A percentile compares a stretch with the other conserved stretches of the same genome.
phyloP scores from a whole-genome alignment of 768 basidiomycete species.

The Suillus plorans region DNA sequence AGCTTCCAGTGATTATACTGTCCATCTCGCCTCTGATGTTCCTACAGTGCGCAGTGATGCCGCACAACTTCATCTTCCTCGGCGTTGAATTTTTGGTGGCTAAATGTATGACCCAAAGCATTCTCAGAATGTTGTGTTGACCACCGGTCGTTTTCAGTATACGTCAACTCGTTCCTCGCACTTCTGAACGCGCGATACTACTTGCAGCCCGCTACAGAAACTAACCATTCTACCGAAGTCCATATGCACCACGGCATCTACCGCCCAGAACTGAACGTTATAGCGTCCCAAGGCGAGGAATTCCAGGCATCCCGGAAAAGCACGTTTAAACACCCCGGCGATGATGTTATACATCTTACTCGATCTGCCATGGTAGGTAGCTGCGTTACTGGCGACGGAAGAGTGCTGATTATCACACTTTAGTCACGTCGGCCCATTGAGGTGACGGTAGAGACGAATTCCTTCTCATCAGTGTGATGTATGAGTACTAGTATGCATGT shows the following conservation, averaged over 20 bases:
- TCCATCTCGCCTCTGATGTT: neutral
- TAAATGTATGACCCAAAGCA: neutral
- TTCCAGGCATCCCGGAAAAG: neutral
- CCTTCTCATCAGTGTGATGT: too few relatives aligned
- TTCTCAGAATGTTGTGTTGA: neutral
- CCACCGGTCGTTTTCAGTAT: neutral
- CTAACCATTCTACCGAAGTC: too few relatives aligned
- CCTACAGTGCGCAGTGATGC: neutral
- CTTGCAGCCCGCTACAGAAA: neutral
- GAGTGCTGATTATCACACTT: neutral
- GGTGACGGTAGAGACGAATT: too few relatives aligned
- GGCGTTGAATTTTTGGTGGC: neutral
- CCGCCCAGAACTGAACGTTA: neutral
- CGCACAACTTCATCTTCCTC: neutral
- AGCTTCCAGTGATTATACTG: neutral
- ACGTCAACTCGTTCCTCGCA: constrained; percentile 6
- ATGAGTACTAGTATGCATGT: too few relatives aligned
- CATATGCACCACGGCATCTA: neutral
- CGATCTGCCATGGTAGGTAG: neutral
- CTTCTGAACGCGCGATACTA: constrained; percentile 4
- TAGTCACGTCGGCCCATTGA: too few relatives aligned
- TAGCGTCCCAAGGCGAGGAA: neutral
- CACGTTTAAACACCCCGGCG: neutral
- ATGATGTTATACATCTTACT: neutral
- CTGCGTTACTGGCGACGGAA: neutral